Base-by-base conservation (phyloP, 2,329 filamentous ascomycete species). In the Aureobasidium melanogenum region DNA sequence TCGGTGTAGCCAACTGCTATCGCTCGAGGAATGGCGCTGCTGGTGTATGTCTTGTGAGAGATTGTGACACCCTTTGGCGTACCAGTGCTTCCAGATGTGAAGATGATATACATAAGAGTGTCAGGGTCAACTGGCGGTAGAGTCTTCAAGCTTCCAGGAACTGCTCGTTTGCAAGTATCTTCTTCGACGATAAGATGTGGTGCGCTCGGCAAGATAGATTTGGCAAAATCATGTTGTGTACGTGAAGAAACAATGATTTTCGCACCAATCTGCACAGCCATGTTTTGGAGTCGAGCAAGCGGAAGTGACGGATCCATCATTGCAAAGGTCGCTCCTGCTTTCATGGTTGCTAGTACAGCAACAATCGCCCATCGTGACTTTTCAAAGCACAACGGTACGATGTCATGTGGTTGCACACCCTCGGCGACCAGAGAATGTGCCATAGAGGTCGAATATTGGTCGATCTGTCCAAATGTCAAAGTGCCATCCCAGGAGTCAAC, bases 11-110 rank as follows among this genome's bases (percentile, higher is more conserved):
- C 57, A 8, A 61, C 43, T n/a, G 61, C 61, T 52, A 59, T 51
- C 15, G 43, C 52, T 1, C 74, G 73, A 4, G 75, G 73, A 24
- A 86, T 80, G 0, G 77, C 79, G 4, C 77, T 79, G 2, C 75
- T 73, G 7, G 85, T 73, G 55, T 84, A 85, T 0, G 81, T 84
- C 24, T 83, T 84, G 28, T 69, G 65, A 2, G 65, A 63, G 24
- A 61, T 41, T 38, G 48, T 64, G 24, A 69, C 66, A 1, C 67
- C 67, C 44, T 69, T 71, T 5, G 69, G 67, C 10, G 66, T 65
- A 9, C 67, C 66, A 7, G 65, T 68, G 22, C 66, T 67, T n/a
- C 69, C 67, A 22, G 67, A 67, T 32, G 70, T 68, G 63, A 68
- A 70, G 28, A 71, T 68, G 3, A 72, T 63, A 48, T 66, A 68